Evolutionary conservation across 805 yeast genomes (phyloP), one percentile per base, ranked within the genome.

Genomic region (Hanseniaspora occidentalis): DNA sequence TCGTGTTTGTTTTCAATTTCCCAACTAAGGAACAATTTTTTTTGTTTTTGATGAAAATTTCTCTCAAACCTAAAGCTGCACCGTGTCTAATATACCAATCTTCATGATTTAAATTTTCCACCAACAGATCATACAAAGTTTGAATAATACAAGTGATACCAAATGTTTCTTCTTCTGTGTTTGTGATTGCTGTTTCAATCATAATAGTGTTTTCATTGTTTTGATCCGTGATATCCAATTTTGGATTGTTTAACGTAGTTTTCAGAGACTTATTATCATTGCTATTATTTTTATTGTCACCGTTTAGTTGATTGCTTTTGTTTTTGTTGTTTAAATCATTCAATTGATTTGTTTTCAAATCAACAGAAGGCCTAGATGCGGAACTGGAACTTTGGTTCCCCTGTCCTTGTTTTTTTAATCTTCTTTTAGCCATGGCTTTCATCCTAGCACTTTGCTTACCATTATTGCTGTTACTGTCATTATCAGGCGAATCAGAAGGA

Each of bases 61-160:
- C 99, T 54, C 97, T 70, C 29, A 92, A 64, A 0, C 97, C 97
- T 51, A 92, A 69, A 3, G 94, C 83, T 0, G 96, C 86, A 26
- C 98, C 99, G 61, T 92, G 99, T 50, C 99, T 74, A 13, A 79
- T 70, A 62, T 92, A 97, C 99, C 99, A 92, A 34, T 70, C 68
- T 31, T 84, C 94, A 45, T 79, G 78, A 54, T 84, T 84, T 43
- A 92, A 61, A 50, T 86, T 95, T 31, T 75, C 75, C 44, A 85
- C 62, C 29, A 92, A 61, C 18, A 86, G 64, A 54, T 84, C 96
- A 58, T 80, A 86, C 10, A 89, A 79, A 16, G 96, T 95, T 65
- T 88, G 96, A 50, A 88, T 84, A 40, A 85, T 94, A 96, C 97
- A 92, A 1, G 84, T 80, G 31, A 79, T 66, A 4, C 84, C 84